phyloP scores from a whole-genome alignment of 2,329 filamentous ascomycete species.

The Conoideocrella luteorostrata region DNA sequence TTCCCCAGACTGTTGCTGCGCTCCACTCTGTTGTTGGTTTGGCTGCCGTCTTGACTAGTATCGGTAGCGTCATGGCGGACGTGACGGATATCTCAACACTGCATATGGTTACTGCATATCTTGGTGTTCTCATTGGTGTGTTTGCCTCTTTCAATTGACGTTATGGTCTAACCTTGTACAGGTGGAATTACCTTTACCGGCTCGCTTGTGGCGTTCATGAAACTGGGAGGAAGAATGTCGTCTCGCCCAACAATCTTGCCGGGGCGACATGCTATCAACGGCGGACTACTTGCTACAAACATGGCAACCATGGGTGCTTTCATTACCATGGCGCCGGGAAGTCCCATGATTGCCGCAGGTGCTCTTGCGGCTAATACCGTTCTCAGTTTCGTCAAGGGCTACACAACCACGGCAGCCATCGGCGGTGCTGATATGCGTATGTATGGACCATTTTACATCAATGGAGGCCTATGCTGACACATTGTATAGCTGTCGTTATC shows the following conservation, averaged over 20 bases:
- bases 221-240: slow-evolving; percentile 76
- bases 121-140: slow-evolving; percentile 73
- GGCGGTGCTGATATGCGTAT: slow-evolving; percentile 86
- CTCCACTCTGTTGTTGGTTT: slow-evolving; percentile 86
- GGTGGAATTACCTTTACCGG: slow-evolving; percentile 84
- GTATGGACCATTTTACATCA: slow-evolving; percentile 6
- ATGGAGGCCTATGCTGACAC: slow-evolving; percentile 8
- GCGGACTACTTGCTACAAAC: slow-evolving; percentile 67
- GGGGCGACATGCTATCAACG: slow-evolving; percentile 70
- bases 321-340: slow-evolving; percentile 72
- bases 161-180: slow-evolving; percentile 14
- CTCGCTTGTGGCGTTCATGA: slow-evolving; percentile 82
- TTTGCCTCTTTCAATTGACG: not conserved
- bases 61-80: slow-evolving; percentile 76
- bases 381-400: slow-evolving; percentile 79
- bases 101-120: slow-evolving; percentile 78
- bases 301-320: slow-evolving; percentile 80
- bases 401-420: slow-evolving; percentile 80
- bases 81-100: slow-evolving; percentile 65
- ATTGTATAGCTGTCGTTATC: slow-evolving; percentile 63
- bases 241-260: slow-evolving; percentile 68
- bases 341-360: slow-evolving; percentile 70
- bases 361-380: slow-evolving; percentile 70
- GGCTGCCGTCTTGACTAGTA: slow-evolving; percentile 80
- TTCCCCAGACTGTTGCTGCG: slow-evolving; percentile 84